Percentiles rank a stretch among this genome's conserved stretches.
These are phyloP conservation scores for Huntiella decipiens DNA, from an alignment of 2,329 filamentous ascomycete genomes.

Conservation along the genomic window DNA sequence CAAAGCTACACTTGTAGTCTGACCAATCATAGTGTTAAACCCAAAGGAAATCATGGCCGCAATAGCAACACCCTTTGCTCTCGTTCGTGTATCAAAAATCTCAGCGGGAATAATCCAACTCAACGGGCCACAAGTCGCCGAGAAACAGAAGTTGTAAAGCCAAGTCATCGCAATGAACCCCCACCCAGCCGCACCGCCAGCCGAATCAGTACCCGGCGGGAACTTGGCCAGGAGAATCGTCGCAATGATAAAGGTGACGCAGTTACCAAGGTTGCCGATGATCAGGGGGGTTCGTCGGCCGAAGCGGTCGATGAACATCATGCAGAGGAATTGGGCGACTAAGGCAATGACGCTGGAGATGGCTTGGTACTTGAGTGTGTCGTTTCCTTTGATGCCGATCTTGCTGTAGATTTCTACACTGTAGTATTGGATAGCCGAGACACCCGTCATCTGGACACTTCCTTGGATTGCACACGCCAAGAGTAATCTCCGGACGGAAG, in stretches of 20 bases:
- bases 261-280: conserved; percentile 50
- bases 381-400: conserved; percentile 45
- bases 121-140: conserved; percentile 48
- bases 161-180: conserved; percentile 58
- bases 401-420: conserved; percentile 46
- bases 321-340: conserved; percentile 47
- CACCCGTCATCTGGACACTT: conserved; percentile 58
- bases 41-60: conserved; percentile 56
- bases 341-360: conserved; percentile 55
- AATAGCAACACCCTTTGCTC: conserved; percentile 55
- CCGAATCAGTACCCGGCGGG: conserved; percentile 23
- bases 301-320: conserved; percentile 47
- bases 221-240: conserved; percentile 33
- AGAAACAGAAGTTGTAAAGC: conserved; percentile 66
- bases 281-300: conserved; percentile 59
- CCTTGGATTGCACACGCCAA: conserved; percentile 51
- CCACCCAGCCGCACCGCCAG: conserved; percentile 35
- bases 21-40: conserved; percentile 57
- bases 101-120: conserved; percentile 44
- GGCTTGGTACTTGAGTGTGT: conserved; percentile 56
- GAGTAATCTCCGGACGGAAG: conserved; percentile 53
- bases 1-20: conserved; percentile 38
- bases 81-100: conserved; percentile 60
- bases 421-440: conserved; percentile 58
- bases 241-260: conserved; percentile 52